Percentiles rank a stretch among this genome's conserved stretches.
phyloP scores from a whole-genome alignment of 1,284 basidiomycete species.

The Xerocomus nothofagi region DNA sequence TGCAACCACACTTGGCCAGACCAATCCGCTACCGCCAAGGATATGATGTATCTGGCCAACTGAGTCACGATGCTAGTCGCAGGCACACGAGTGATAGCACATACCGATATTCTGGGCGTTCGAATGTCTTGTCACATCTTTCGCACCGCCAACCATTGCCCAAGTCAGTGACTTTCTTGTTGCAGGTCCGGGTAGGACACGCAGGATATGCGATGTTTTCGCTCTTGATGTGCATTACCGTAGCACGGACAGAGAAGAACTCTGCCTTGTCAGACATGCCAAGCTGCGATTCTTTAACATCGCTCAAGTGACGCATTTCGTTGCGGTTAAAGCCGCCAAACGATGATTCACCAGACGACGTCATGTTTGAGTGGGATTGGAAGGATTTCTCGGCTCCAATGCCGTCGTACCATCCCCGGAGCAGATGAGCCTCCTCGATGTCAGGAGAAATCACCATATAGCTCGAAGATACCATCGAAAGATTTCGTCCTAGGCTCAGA shows the following conservation, averaged over 20 bases:
- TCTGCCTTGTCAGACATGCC: conserved; percentile 81
- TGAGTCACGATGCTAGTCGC: conserved; percentile 1
- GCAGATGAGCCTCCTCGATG: conserved; percentile 78
- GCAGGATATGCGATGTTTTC: conserved; percentile 92
- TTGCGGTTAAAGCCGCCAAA: conserved; percentile 59
- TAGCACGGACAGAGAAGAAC: conserved; percentile 82
- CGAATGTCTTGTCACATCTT: conserved; percentile 82
- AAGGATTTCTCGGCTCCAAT: conserved; percentile 64
- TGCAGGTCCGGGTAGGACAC: conserved; percentile 81
- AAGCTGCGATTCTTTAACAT: conserved; percentile 80
- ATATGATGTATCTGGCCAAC: conserved; percentile 78
- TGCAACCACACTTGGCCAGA: conserved; percentile 91
- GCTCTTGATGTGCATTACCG: conserved; percentile 86
- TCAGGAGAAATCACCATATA: conserved; percentile 88
- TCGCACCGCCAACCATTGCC: conserved; percentile 87
- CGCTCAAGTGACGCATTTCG: conserved; percentile 75
- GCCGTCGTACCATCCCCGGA: conserved; percentile 92
- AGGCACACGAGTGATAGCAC: conserved; percentile 21
- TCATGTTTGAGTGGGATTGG: conserved; percentile 63
- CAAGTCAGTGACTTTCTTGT: conserved; percentile 86
- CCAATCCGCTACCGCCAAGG: conserved; percentile 87
- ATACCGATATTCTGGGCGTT: conserved; percentile 80
- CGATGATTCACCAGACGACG: conserved; percentile 39
- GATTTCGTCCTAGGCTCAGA: conserved; percentile 57
- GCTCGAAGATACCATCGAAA: conserved; percentile 70